These are phyloP conservation scores for Pythium folliculosum DNA, from an alignment of 352 stramenopile genomes.

Conservation along the genomic window DNA sequence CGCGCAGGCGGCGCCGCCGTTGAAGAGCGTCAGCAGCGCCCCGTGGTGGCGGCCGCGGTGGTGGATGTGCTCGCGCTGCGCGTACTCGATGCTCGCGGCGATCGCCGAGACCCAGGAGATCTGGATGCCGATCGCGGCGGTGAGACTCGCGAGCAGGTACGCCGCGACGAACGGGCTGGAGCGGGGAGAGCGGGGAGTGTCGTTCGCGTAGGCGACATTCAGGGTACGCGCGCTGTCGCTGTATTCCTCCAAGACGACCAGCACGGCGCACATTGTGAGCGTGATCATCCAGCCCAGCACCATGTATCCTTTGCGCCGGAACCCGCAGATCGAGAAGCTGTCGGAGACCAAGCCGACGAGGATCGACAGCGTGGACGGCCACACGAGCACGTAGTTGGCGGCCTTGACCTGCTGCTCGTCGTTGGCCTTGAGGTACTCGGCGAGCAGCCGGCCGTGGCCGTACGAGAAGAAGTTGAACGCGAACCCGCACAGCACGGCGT, in stretches of 20 bases:
- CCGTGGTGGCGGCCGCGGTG: conserved; percentile 27
- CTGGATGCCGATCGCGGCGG: conserved; percentile 21
- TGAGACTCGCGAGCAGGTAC: conserved; percentile 20
- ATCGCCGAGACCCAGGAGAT: conserved; percentile 26
- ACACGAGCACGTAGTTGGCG: conserved; percentile 37
- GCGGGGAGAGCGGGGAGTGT: not conserved
- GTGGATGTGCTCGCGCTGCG: conserved; percentile 29
- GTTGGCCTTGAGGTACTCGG: conserved; percentile 19
- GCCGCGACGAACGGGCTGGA: conserved; percentile 1
- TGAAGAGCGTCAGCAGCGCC: conserved; percentile 12
- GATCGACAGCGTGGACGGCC: conserved; percentile 63
- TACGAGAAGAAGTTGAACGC: conserved; percentile 24
- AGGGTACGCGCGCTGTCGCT: not conserved
- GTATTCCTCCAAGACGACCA: conserved; percentile 20
- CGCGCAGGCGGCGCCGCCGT: conserved; percentile 5
- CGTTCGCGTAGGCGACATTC: not conserved
- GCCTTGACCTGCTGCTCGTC: conserved; percentile 15
- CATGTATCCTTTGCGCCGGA: conserved; percentile 80
- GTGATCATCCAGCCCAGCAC: conserved; percentile 44
- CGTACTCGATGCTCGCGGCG: conserved; percentile 27
- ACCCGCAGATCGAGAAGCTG: conserved; percentile 55
- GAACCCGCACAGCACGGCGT: conserved; percentile 16
- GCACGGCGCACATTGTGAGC: conserved; percentile 5
- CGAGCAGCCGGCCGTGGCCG: conserved; percentile 17
- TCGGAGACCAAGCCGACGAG: conserved; percentile 75